Evolutionary conservation across 2,329 filamentous ascomycete genomes (phyloP), one percentile per base, ranked within the genome.

Genomic region (Aspergillus carbonarius): DNA sequence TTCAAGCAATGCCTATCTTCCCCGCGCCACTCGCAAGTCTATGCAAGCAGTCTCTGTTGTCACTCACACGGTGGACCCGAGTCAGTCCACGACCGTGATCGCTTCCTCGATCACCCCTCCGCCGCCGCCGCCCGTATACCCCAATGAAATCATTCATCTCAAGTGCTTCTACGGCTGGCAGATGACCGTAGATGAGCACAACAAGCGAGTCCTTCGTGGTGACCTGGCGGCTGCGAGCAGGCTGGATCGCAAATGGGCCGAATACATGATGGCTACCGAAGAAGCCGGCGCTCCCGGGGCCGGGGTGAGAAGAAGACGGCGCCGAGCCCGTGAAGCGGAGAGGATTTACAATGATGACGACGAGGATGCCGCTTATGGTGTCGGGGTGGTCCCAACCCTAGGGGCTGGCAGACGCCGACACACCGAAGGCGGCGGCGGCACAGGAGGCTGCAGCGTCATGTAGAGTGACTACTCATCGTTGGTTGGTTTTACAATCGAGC

Each of bases 151-250:
- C 58, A 92, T 98, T 60, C 82, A 87, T 5, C 82, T 98, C 44
- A 97, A 96, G 75, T 96, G 92, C 75, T 98, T 93, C 79, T 96
- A 96, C 73, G 92, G 90, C 42, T 97, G 91, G 85, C 93, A 98
- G 76, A 91, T 91, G 78, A 97, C 92, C 0, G 92, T 97, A 4
- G 90, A 97, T 65, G 92, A 97, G 73, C 93, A 98, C 75, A 92
- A 88, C 54, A 93, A 93, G 77, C 86, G 93, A 4, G 91, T 97
- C 0, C 74, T 96, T 53, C 82, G 85, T 4, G 91, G 91, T 6
- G 90, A 96, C 61, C 83, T 92, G 59, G 80, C 82, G 0, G 83
- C 90, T 1, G 95, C 95, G 0, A 83, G 82, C 37, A 82, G 91
- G n/a, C 81, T 98, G 18, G 93, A 96, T 79, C 83, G 88, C 63